phyloP scores from a whole-genome alignment of 2,329 filamentous ascomycete genomes.

The Fusarium anguioides region DNA sequence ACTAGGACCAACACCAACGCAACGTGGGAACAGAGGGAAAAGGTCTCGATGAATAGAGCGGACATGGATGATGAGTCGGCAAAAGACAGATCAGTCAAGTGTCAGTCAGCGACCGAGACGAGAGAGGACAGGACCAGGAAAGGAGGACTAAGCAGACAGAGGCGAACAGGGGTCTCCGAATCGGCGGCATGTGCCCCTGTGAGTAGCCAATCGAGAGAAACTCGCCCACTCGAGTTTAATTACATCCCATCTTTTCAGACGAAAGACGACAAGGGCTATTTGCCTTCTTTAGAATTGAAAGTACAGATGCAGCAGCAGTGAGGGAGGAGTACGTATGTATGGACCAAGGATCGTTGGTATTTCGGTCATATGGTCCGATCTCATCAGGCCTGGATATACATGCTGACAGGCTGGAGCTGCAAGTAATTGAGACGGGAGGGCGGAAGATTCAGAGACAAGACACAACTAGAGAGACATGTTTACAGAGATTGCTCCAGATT shows the following conservation, averaged over 20 bases:
- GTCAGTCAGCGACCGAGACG: slow-evolving; percentile 11
- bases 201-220: slow-evolving; percentile 37
- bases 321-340: too few relatives aligned
- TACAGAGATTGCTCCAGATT: slow-evolving; percentile 7
- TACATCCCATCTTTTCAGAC: slow-evolving; percentile 28
- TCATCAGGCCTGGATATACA: slow-evolving; percentile 1
- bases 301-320: neutral
- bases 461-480: slow-evolving; percentile 22
- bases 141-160: slow-evolving; percentile 17
- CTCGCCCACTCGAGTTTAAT: slow-evolving; percentile 42
- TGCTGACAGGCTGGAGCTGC: neutral
- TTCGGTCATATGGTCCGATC: slow-evolving; percentile 33
- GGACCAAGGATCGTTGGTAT: slow-evolving; percentile 1
- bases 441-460: slow-evolving; percentile 16
- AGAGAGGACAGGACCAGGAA: too few relatives aligned
- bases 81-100: slow-evolving; percentile 19
- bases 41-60: slow-evolving; percentile 16
- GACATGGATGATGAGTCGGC: slow-evolving; percentile 29
- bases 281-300: neutral
- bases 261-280: slow-evolving; percentile 16
- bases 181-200: slow-evolving; percentile 20
- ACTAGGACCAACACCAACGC: neutral
- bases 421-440: slow-evolving; percentile 12
- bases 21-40: too few relatives aligned
- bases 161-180: slow-evolving; percentile 33